A percentile compares a stretch with the other conserved stretches of the same genome.
Conservation (phyloP, 768 basidiomycete genomes). For the Lyophyllum decastes region DNA sequence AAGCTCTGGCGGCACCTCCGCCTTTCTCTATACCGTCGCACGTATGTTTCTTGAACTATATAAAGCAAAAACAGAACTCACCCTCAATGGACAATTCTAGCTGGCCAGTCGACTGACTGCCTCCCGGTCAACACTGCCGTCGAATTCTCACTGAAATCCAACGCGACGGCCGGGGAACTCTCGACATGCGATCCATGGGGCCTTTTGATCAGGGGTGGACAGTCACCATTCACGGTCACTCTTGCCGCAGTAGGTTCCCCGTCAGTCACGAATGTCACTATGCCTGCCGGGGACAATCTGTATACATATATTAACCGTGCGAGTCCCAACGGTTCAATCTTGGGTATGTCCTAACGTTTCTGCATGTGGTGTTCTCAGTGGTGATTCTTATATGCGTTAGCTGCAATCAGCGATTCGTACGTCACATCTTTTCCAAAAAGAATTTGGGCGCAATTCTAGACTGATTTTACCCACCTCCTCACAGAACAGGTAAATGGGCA, state of each 20-base stretch:
- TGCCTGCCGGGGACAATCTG: constrained; percentile 34
- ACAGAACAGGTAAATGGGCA: constrained; percentile 44
- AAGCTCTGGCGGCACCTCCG: constrained; percentile 40
- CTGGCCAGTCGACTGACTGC: constrained; percentile 17
- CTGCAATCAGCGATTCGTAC: constrained; percentile 43
- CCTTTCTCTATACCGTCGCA: constrained; percentile 33
- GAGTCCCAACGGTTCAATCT: constrained; percentile 31
- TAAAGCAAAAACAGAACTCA: neutral
- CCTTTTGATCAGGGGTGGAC: constrained; percentile 42
- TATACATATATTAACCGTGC: constrained; percentile 47
- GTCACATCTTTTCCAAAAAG: constrained; percentile 22
- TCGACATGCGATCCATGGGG: constrained; percentile 51
- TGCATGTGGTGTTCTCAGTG: neutral
- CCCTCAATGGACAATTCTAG: constrained; percentile 3
- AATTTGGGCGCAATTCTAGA: neutral
- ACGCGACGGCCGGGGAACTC: constrained; percentile 34
- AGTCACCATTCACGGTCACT: constrained; percentile 44
- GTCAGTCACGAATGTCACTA: constrained; percentile 41
- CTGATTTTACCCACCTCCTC: neutral
- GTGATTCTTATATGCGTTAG: constrained; percentile 24
- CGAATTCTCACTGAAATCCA: constrained; percentile 28
- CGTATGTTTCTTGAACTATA: constrained; percentile 26
- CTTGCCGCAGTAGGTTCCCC: constrained; percentile 38
- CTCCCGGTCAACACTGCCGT: constrained; percentile 5
- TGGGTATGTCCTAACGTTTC: constrained; percentile 34